Conservation (phyloP, 2,329 filamentous ascomycete genomes). For the Colletotrichum tabaci region DNA sequence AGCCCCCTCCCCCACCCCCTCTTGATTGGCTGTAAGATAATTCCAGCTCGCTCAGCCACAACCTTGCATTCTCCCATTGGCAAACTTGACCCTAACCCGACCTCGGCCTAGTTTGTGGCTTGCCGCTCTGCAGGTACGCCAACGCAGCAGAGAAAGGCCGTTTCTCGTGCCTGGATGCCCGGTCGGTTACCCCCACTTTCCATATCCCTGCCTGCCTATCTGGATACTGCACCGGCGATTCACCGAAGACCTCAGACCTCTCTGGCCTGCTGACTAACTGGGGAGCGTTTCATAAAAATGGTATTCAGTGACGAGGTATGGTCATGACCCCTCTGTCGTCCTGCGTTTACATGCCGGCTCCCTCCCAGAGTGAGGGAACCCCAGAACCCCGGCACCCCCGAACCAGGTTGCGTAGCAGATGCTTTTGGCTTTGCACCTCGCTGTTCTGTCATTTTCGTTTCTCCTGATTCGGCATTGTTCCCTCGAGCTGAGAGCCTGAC, state of each 20-base stretch:
- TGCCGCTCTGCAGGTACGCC: constrained; percentile 20
- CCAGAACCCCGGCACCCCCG: neutral
- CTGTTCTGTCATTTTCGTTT: neutral
- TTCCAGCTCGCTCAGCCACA: neutral
- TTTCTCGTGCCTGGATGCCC: constrained; percentile 5
- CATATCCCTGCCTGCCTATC: neutral
- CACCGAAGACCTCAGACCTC: neutral
- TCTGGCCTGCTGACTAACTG: neutral
- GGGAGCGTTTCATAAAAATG: neutral
- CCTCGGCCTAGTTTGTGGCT: constrained; percentile 18
- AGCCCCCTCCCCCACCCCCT: neutral
- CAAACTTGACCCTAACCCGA: neutral
- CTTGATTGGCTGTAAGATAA: neutral
- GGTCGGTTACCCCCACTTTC: neutral
- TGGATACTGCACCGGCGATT: neutral
- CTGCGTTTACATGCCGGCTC: neutral
- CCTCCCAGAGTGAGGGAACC: neutral
- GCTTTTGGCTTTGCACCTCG: neutral
- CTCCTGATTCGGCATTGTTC: constrained; percentile 10
- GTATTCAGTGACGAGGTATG: neutral
- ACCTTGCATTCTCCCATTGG: neutral
- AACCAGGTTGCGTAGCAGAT: neutral
- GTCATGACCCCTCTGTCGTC: neutral
- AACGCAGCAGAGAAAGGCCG: neutral
- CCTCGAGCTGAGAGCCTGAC: neutral